These are phyloP conservation scores for Venturiaceae sp. DNA, from an alignment of 2,329 filamentous ascomycete genomes.

Conservation along the genomic window DNA sequence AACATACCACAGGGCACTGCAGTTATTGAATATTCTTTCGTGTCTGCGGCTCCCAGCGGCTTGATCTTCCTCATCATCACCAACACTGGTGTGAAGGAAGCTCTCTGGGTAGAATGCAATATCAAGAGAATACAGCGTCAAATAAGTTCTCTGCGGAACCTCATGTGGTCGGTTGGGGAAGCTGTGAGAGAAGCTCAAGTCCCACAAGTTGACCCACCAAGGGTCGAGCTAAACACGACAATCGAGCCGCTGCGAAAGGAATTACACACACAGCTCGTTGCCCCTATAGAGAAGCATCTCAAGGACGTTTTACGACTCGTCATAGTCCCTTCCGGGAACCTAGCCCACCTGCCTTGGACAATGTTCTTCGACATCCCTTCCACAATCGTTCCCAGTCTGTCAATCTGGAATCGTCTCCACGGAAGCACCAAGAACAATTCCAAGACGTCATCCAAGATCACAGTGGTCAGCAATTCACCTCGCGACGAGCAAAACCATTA, in stretches of 20 bases:
- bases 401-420: slow-evolving; percentile 9
- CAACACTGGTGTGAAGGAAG: slow-evolving; percentile 3
- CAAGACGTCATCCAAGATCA: too few relatives aligned
- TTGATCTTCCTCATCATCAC: slow-evolving; percentile 8
- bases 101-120: slow-evolving; percentile 6
- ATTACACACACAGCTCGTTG: background rate
- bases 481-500: slow-evolving; percentile 1
- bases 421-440: slow-evolving; percentile 1
- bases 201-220: background rate
- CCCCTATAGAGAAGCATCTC: background rate
- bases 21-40: slow-evolving; percentile 8
- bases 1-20: slow-evolving; percentile 5
- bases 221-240: too few relatives aligned
- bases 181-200: too few relatives aligned
- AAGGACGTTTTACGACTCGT: background rate
- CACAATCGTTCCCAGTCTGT: slow-evolving; percentile 8
- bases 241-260: background rate
- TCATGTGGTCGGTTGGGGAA: background rate
- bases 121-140: background rate
- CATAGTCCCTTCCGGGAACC: slow-evolving; percentile 8
- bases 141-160: slow-evolving; percentile 1
- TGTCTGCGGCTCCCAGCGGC: slow-evolving; percentile 7
- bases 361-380: slow-evolving; percentile 9
- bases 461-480: slow-evolving; percentile 8
- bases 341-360: slow-evolving; percentile 9